Percentiles rank a stretch among this genome's conserved stretches.
Evolutionary conservation across 192 early-diverging fungal species (phyloP).

Genomic region (Coemansia sp.): DNA sequence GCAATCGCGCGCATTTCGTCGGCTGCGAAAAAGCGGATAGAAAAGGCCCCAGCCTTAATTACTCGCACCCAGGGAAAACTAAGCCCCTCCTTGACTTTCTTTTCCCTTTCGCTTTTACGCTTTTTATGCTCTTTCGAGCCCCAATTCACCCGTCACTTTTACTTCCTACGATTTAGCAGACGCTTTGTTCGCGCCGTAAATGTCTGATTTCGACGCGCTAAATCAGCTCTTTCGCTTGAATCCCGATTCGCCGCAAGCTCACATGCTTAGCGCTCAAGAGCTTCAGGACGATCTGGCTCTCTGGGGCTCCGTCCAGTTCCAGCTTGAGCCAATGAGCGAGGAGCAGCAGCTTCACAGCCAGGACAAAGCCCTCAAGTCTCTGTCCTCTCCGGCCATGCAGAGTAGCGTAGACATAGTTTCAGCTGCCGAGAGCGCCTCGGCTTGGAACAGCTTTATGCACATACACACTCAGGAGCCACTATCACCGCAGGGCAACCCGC

Average conservation of each 20-base stretch:
- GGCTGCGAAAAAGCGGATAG: background rate
- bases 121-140: background rate
- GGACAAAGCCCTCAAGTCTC: background rate
- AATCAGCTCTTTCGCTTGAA: slow-evolving; percentile 54
- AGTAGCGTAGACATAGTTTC: background rate
- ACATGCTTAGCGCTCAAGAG: slow-evolving; percentile 60
- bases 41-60: background rate
- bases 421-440: slow-evolving; percentile 2
- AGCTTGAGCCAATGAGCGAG: slow-evolving; percentile 54
- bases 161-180: background rate
- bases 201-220: slow-evolving; percentile 47
- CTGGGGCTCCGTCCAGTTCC: slow-evolving; percentile 70
- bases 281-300: slow-evolving; percentile 63
- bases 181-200: slow-evolving; percentile 8
- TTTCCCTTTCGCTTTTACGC: background rate
- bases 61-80: background rate
- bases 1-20: background rate
- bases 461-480: background rate
- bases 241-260: slow-evolving; percentile 54
- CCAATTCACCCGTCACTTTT: background rate
- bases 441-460: slow-evolving; percentile 6
- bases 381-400: background rate
- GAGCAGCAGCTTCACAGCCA: slow-evolving; percentile 18
- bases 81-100: background rate
- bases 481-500: slow-evolving; percentile 18